Percentiles rank a stretch among this genome's conserved stretches.
Conservation (phyloP, 2,329 filamentous ascomycete species). For the Dactylellina leptospora region DNA sequence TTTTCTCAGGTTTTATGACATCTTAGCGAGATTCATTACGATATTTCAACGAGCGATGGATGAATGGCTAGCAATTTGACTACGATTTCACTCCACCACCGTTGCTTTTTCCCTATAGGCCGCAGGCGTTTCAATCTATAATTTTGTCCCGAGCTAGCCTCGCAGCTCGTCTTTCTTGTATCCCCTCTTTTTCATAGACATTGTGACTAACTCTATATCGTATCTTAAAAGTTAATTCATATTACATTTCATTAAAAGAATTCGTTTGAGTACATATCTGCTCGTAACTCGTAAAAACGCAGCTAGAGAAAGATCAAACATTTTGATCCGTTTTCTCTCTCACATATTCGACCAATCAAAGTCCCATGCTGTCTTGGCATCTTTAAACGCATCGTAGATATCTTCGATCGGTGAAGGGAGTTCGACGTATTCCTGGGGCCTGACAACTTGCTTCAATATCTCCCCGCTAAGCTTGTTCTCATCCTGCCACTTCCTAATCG, state of each 20-base stretch:
- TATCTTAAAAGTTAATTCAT: conserved; percentile 31
- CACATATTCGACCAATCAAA: conserved; percentile 47
- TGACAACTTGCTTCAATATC: conserved; percentile 24
- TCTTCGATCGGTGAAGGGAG: conserved; percentile 19
- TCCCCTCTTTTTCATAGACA: conserved; percentile 34
- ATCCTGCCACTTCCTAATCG: conserved; percentile 39
- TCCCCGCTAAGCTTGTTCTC: conserved; percentile 32
- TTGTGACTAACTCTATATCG: conserved; percentile 8
- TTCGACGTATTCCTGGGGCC: conserved; percentile 27
- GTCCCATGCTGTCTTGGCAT: conserved; percentile 42
- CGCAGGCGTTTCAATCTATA: conserved; percentile 33
- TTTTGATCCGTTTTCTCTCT: background rate
- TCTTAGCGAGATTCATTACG: conserved; percentile 42
- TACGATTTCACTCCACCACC: background rate
- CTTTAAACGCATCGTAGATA: conserved; percentile 39
- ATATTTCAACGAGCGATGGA: conserved; percentile 21
- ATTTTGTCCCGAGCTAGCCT: background rate
- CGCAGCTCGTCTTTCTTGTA: background rate
- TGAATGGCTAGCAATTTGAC: conserved; percentile 12
- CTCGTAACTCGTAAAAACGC: background rate
- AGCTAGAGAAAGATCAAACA: background rate
- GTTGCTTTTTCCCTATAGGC: conserved; percentile 7
- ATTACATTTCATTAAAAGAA: background rate
- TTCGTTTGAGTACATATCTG: background rate
- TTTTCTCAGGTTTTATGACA: conserved; percentile 17